phyloP scores from a whole-genome alignment of 75 land plant genomes.

The Selaginella tamariscina region DNA sequence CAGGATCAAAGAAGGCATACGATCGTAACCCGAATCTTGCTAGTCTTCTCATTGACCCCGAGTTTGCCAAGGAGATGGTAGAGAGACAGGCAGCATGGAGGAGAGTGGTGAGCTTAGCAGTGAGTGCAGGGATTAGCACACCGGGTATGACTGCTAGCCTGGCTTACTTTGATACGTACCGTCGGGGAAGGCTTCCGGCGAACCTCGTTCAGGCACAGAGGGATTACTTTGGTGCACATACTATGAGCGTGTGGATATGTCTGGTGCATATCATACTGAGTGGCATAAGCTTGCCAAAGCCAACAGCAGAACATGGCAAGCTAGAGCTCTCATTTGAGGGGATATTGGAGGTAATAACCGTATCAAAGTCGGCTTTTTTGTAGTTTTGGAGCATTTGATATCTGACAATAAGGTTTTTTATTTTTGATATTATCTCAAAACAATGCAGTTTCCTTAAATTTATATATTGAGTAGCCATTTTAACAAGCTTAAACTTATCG shows the following conservation, averaged over 20 bases:
- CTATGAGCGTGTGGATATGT: conserved; percentile 42
- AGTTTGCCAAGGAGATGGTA: conserved; percentile 51
- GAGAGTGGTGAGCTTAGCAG: conserved; percentile 41
- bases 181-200: conserved; percentile 46
- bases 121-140: conserved; percentile 41
- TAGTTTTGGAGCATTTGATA: too few species aligned
- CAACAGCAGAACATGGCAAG: background rate
- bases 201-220: conserved; percentile 53
- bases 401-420: too few species aligned
- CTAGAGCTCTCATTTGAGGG: background rate
- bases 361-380: too few species aligned
- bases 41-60: conserved; percentile 47
- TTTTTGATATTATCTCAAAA: too few species aligned
- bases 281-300: conserved; percentile 43
- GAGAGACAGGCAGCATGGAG: conserved; percentile 54
- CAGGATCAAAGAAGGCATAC: conserved; percentile 55
- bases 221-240: conserved; percentile 58
- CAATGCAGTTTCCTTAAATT: too few species aligned
- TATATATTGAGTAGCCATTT: too few species aligned
- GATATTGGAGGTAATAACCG: too few species aligned
- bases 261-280: conserved; percentile 46
- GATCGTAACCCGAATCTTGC: conserved; percentile 40
- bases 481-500: too few species aligned
- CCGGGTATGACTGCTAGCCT: conserved; percentile 54
- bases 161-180: conserved; percentile 50